Evolutionary conservation across 139 green algal genomes (phyloP).

Genomic region (Penium margaritaceum): DNA sequence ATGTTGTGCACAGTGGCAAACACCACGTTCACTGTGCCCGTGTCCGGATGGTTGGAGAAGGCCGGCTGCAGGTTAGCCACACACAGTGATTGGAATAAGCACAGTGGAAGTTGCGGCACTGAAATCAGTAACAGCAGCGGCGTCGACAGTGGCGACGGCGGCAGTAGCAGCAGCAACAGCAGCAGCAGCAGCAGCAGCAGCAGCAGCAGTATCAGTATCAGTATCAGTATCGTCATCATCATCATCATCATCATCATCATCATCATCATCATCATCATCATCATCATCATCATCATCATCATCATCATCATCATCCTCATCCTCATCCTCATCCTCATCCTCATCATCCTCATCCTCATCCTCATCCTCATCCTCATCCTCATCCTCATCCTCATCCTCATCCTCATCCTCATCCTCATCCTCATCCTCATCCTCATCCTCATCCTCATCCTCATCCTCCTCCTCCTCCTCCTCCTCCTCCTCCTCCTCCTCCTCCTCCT

Average conservation of each 20-base stretch:
- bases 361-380: neutral
- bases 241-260: neutral
- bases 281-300: no score
- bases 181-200: neutral
- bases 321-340: neutral
- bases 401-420: slow-evolving; percentile 1
- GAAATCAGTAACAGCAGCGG: neutral
- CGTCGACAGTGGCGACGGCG: neutral
- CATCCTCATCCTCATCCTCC: no score
- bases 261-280: no score
- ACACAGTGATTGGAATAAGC: no score
- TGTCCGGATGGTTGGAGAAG: slow-evolving; percentile 39
- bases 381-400: neutral
- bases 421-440: neutral
- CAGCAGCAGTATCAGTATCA: neutral
- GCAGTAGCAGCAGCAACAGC: neutral
- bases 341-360: neutral
- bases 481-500: neutral
- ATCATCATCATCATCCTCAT: no score
- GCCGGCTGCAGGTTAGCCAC: slow-evolving; percentile 3
- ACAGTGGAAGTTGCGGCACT: neutral
- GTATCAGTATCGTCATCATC: neutral
- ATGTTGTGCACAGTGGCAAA: slow-evolving; percentile 29
- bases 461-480: no score
- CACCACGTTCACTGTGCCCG: slow-evolving; percentile 14